Conservation (phyloP, 768 basidiomycete genomes). For the Amanita molliuscula region DNA sequence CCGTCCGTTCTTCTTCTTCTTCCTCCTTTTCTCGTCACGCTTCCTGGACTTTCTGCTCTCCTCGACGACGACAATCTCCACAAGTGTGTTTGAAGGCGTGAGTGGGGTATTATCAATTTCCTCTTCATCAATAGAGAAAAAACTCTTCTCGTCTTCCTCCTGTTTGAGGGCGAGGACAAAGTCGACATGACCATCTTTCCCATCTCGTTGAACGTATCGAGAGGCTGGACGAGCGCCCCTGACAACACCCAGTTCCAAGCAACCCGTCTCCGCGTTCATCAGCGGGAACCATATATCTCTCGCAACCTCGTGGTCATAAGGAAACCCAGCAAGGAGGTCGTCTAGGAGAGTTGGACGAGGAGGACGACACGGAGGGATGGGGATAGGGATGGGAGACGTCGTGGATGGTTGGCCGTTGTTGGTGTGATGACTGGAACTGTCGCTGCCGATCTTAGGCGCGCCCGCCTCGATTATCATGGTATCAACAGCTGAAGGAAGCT, state of each 20-base stretch:
- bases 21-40: neutral
- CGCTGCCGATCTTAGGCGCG: neutral
- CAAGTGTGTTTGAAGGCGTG: neutral
- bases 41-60: neutral
- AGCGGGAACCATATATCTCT: neutral
- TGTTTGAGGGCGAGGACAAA: neutral
- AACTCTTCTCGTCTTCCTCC: neutral
- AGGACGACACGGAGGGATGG: neutral
- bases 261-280: neutral
- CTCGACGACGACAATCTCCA: neutral
- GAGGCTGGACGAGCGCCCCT: neutral
- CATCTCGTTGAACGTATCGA: neutral
- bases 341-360: neutral
- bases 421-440: too few species aligned
- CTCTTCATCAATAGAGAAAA: neutral
- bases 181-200: neutral
- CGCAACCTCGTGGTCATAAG: neutral
- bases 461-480: neutral
- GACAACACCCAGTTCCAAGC: neutral
- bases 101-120: neutral
- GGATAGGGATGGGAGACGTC: neutral
- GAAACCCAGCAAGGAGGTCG: neutral
- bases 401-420: neutral
- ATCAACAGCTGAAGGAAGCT: neutral
- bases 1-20: neutral